phyloP scores from a whole-genome alignment of 1,284 basidiomycete genomes.

The Sporisorium iseilematis-ciliati region DNA sequence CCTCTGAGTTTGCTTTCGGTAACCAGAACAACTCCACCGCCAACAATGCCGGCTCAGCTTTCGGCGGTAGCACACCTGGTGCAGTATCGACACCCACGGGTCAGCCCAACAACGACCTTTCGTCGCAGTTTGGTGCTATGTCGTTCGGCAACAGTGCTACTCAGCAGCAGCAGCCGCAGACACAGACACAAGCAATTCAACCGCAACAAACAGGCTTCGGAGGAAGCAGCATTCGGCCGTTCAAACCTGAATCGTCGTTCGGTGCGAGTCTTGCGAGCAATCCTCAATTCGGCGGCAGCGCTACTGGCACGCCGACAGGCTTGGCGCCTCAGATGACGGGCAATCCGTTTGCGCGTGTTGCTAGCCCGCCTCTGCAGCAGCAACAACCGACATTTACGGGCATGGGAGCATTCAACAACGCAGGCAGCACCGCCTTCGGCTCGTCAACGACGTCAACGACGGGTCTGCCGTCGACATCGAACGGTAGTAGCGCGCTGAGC shows the following conservation, averaged over 20 bases:
- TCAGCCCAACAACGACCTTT: constrained; percentile 18
- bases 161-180: constrained; percentile 15
- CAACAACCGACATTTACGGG: constrained; percentile 14
- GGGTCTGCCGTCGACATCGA: constrained; percentile 13
- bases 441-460: constrained; percentile 12
- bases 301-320: constrained; percentile 1
- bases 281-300: constrained; percentile 14
- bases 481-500: constrained; percentile 18
- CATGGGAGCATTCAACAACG: constrained; percentile 12
- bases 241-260: constrained; percentile 59
- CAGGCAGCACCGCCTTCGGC: constrained; percentile 1
- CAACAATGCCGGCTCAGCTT: constrained; percentile 11
- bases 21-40: constrained; percentile 21
- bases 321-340: constrained; percentile 49
- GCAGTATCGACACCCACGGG: constrained; percentile 14
- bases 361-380: constrained; percentile 15
- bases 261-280: constrained; percentile 47
- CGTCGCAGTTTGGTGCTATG: constrained; percentile 40
- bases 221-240: constrained; percentile 45
- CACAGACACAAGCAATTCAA: constrained; percentile 29
- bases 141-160: constrained; percentile 30
- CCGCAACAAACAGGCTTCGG: constrained; percentile 61
- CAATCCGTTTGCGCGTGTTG: constrained; percentile 53
- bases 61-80: constrained; percentile 15
- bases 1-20: constrained; percentile 68